These are phyloP conservation scores for Clathrospora elynae DNA, from an alignment of 2,329 filamentous ascomycete species.

Conservation along the genomic window DNA sequence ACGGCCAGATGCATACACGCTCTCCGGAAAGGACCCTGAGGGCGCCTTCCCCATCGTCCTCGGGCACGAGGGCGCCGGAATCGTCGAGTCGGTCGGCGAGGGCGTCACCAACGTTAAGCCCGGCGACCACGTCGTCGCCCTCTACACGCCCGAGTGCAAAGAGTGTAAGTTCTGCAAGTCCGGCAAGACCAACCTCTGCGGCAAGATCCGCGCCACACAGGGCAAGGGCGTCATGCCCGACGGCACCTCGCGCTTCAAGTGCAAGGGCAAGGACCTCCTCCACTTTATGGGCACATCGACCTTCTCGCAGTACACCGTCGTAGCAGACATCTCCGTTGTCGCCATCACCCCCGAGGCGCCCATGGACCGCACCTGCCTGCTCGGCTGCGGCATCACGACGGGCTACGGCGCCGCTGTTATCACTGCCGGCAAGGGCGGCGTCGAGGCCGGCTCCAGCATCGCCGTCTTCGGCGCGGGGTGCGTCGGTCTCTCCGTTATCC, in stretches of 20 bases:
- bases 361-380: constrained; percentile 93
- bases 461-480: constrained; percentile 96
- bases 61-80: constrained; percentile 51
- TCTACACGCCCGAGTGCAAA: constrained; percentile 84
- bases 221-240: constrained; percentile 97
- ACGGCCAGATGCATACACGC: constrained; percentile 64
- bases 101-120: constrained; percentile 93
- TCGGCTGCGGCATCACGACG: constrained; percentile 98
- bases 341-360: constrained; percentile 87
- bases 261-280: constrained; percentile 90
- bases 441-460: constrained; percentile 87
- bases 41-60: constrained; percentile 57
- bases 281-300: constrained; percentile 99
- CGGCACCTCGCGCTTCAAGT: constrained; percentile 91
- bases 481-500: constrained; percentile 92
- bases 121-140: constrained; percentile 76
- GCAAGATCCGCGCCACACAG: constrained; percentile 97
- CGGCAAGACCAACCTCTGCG: constrained; percentile 98
- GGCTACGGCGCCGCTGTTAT: constrained; percentile 95
- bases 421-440: constrained; percentile 70
- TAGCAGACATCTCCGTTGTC: constrained; percentile 97
- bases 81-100: constrained; percentile 70
- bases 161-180: constrained; percentile 99
- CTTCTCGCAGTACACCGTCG: constrained; percentile 98
- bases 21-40: constrained; percentile 88